These are phyloP conservation scores for Chlamydomonas urium DNA, from an alignment of 139 green algal species.

Conservation along the genomic window DNA sequence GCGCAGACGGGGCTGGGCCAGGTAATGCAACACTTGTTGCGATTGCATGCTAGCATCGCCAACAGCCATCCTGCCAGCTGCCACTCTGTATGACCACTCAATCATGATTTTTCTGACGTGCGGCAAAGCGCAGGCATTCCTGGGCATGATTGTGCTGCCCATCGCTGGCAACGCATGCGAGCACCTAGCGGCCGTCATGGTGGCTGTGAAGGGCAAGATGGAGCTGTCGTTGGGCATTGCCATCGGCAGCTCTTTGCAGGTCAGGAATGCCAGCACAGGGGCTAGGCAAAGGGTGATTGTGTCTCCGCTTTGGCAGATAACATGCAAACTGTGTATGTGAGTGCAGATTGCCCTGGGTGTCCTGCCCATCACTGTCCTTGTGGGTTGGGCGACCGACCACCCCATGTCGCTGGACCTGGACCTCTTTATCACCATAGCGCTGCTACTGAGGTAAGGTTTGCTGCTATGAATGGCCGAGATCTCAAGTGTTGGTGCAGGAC, in stretches of 20 bases:
- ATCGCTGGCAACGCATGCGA: constrained; percentile 88
- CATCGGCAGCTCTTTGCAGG: constrained; percentile 65
- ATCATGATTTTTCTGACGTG: too few species aligned
- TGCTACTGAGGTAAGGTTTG: constrained; percentile 39
- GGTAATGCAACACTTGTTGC: too few species aligned
- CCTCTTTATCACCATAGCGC: constrained; percentile 41
- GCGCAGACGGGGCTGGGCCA: constrained; percentile 58
- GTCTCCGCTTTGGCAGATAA: too few species aligned
- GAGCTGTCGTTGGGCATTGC: constrained; percentile 52
- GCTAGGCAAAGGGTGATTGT: too few species aligned
- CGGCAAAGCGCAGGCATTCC: constrained; percentile 34
- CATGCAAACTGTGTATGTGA: too few species aligned
- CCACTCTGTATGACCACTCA: too few species aligned
- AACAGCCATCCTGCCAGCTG: too few species aligned
- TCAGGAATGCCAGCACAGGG: too few species aligned
- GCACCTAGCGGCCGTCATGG: constrained; percentile 82
- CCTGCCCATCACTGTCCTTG: constrained; percentile 71
- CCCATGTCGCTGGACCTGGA: constrained; percentile 74
- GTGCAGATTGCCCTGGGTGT: constrained; percentile 86
- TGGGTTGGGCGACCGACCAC: constrained; percentile 65
- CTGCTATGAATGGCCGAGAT: too few species aligned
- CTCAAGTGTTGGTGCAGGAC: too few species aligned
- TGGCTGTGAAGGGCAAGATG: constrained; percentile 80
- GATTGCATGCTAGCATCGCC: too few species aligned
- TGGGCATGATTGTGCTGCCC: constrained; percentile 52